Percentiles rank a stretch among this genome's conserved stretches.
phyloP scores from a whole-genome alignment of 352 stramenopile genomes.

The Saprolegnia parasitica region DNA sequence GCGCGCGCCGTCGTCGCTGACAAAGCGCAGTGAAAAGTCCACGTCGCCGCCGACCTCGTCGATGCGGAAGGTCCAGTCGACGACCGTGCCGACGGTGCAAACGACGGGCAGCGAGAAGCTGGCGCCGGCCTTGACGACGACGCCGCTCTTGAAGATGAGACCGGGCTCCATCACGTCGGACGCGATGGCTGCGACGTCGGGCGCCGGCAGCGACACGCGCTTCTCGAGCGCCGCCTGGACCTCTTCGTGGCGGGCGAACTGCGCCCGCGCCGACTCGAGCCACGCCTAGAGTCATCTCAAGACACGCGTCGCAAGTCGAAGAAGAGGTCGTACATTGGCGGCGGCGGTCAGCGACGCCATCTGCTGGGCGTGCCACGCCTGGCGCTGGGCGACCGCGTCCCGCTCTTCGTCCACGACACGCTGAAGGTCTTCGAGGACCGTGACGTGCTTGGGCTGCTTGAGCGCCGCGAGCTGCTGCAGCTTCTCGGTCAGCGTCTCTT shows the following conservation, averaged over 20 bases:
- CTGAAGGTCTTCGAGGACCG: constrained; percentile 8
- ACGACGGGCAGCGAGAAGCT: constrained; percentile 68
- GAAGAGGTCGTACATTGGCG: neutral
- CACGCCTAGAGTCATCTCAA: neutral
- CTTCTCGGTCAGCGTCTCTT: constrained; percentile 25
- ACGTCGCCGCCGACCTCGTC: constrained; percentile 68
- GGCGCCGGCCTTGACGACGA: constrained; percentile 71
- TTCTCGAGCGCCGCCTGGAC: neutral
- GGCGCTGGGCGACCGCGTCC: constrained; percentile 7
- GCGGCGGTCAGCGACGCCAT: constrained; percentile 1
- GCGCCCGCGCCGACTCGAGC: constrained; percentile 2
- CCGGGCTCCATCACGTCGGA: constrained; percentile 55
- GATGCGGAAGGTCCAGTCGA: constrained; percentile 76
- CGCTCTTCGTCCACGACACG: constrained; percentile 14
- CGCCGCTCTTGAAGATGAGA: constrained; percentile 65
- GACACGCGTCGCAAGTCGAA: neutral
- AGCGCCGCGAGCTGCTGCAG: constrained; percentile 24
- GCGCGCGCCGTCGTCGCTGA: constrained; percentile 5
- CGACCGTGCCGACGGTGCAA: constrained; percentile 51
- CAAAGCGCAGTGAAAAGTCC: constrained; percentile 41
- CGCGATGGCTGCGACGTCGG: constrained; percentile 3
- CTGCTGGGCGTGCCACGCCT: constrained; percentile 1
- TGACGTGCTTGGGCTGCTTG: constrained; percentile 17
- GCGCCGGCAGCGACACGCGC: too few relatives aligned
- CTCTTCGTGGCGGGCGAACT: constrained; percentile 5